These are phyloP conservation scores for Fusarium odoratissimum DNA, from an alignment of 2,329 filamentous ascomycete genomes.

Conservation along the genomic window DNA sequence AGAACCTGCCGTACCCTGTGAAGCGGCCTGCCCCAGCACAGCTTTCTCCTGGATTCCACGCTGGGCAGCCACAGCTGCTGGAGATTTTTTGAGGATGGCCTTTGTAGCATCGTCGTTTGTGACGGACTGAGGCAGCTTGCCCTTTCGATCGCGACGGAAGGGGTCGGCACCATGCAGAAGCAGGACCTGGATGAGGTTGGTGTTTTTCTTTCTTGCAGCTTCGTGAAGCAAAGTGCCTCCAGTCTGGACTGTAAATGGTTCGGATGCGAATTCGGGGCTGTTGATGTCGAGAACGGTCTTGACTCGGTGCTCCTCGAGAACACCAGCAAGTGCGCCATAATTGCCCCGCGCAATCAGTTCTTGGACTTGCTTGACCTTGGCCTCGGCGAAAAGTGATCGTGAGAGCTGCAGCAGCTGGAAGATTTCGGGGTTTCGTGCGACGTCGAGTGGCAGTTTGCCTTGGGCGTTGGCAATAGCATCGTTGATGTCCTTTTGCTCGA, in stretches of 20 bases:
- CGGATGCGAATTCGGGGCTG: slow-evolving; percentile 86
- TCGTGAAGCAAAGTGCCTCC: slow-evolving; percentile 96
- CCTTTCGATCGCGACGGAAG: slow-evolving; percentile 93
- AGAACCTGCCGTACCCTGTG: slow-evolving; percentile 65
- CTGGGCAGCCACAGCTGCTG: slow-evolving; percentile 93
- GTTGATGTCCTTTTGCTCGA: slow-evolving; percentile 87
- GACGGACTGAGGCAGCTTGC: slow-evolving; percentile 94
- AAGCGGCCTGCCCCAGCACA: slow-evolving; percentile 80
- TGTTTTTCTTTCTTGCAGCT: slow-evolving; percentile 88
- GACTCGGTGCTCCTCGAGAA: slow-evolving; percentile 86
- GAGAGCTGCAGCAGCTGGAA: slow-evolving; percentile 95
- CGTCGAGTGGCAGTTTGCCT: slow-evolving; percentile 86
- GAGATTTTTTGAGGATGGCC: slow-evolving; percentile 91
- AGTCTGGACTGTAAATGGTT: slow-evolving; percentile 78
- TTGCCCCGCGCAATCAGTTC: slow-evolving; percentile 77
- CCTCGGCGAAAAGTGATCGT: slow-evolving; percentile 88
- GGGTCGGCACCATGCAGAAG: slow-evolving; percentile 95
- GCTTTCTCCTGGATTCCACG: slow-evolving; percentile 97
- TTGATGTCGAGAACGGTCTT: slow-evolving; percentile 93
- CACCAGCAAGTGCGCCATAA: slow-evolving; percentile 80
- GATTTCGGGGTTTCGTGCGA: slow-evolving; percentile 92
- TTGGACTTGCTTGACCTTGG: slow-evolving; percentile 86
- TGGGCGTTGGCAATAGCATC: slow-evolving; percentile 87
- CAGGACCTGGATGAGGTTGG: slow-evolving; percentile 87
- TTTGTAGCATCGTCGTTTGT: slow-evolving; percentile 93